Base-by-base conservation (phyloP, 768 basidiomycete genomes). In the Podaxis rugospora region DNA sequence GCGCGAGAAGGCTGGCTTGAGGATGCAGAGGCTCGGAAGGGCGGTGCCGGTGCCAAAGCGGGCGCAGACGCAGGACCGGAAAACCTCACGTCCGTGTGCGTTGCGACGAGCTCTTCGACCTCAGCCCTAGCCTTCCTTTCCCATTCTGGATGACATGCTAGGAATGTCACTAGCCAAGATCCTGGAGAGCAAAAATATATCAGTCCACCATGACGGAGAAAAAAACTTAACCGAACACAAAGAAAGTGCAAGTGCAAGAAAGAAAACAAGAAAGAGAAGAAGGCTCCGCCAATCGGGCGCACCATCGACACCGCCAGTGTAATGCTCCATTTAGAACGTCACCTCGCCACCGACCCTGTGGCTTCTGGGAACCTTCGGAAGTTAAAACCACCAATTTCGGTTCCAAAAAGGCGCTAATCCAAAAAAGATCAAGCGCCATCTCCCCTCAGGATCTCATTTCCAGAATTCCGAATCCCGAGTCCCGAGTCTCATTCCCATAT, bases 101-200 rank as follows among this genome's bases (percentile, higher is more conserved):
- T 68, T 32, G 72, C 75, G 36, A 90, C 71, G 32, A 92, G 76
- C 10, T 71, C 72, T 66, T 84, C 80, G 40, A 89, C 75, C 74
- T 92, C 90, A 14, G 74, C 68, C 27, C 73, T 75, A n/a, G 84
- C 88, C 71, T 81, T 85, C 51, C 74, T 71, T 49, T 83, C 78
- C 88, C 89, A 91, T 64, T 86, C 83, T 40, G 76, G 74, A 66
- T 90, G 81, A 37, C 83, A 83, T 21, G 86, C 87, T 42, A 92
- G 80, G 71, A 83, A 92, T 35, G 85, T 88, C 61, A 88, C 74
- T 55, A 92, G 71, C 90, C 90, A 92, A 32, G 86, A 89, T 40
- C 89, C 89, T 78, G 67, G 57, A 46, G 27, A 55, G 56, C 57
- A 55, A 37, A 59, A 37, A 54, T 37, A 39, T 28, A 21, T 54